phyloP scores from a whole-genome alignment of 2,329 filamentous ascomycete genomes.

The Penicillium sp. region DNA sequence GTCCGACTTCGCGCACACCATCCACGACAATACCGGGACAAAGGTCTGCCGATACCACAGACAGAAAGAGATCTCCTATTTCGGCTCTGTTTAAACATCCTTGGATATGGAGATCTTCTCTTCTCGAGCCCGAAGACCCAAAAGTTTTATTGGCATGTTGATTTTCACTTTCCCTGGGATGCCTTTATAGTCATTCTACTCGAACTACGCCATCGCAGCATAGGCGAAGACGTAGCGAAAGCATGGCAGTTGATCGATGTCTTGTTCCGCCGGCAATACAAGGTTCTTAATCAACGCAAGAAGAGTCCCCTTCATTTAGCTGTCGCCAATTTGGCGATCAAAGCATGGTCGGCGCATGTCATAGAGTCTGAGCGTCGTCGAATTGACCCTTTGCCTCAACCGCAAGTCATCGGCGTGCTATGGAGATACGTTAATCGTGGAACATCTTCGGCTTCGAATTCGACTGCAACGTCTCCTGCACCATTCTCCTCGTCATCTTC shows the following conservation, averaged over 20 bases:
- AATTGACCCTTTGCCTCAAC: slow-evolving; percentile 18
- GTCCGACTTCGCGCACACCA: slow-evolving; percentile 47
- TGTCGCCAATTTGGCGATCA: slow-evolving; percentile 24
- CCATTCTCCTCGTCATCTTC: not conserved
- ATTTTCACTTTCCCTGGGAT: slow-evolving; percentile 51
- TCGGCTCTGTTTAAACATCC: slow-evolving; percentile 33
- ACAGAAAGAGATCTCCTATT: slow-evolving; percentile 26
- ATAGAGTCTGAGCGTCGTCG: slow-evolving; percentile 21
- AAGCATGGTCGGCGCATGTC: slow-evolving; percentile 24
- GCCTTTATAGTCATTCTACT: slow-evolving; percentile 49
- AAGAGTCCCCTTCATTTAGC: slow-evolving; percentile 21
- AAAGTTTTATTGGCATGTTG: slow-evolving; percentile 45
- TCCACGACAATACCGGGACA: slow-evolving; percentile 32
- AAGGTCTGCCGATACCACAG: slow-evolving; percentile 15
- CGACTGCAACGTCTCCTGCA: not conserved
- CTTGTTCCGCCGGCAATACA: slow-evolving; percentile 39
- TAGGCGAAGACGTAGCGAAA: slow-evolving; percentile 31
- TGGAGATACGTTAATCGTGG: slow-evolving; percentile 9
- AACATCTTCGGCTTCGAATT: not conserved
- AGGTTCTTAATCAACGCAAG: slow-evolving; percentile 16
- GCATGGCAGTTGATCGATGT: slow-evolving; percentile 47
- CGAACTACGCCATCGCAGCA: slow-evolving; percentile 35
- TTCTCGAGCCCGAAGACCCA: slow-evolving; percentile 35
- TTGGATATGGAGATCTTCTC: slow-evolving; percentile 20
- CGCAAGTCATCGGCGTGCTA: slow-evolving; percentile 18